These are phyloP conservation scores for Incumbomyces lentus DNA, from an alignment of 2,329 filamentous ascomycete species.

Conservation along the genomic window DNA sequence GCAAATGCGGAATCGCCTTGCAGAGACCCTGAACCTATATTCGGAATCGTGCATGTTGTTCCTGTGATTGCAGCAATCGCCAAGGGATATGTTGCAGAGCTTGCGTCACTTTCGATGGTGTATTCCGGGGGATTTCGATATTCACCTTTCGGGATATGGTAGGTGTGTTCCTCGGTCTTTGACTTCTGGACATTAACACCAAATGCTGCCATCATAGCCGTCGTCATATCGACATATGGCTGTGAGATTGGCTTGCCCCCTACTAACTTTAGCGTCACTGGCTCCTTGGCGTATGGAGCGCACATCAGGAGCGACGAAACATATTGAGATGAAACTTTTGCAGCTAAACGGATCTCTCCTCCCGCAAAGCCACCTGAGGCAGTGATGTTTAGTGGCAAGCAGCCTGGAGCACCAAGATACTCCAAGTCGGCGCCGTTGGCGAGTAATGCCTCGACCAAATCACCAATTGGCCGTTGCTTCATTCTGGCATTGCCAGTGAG, in stretches of 20 bases:
- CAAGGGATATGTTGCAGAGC: constrained; percentile 91
- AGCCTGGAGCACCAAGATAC: constrained; percentile 73
- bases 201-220: constrained; percentile 92
- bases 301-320: constrained; percentile 96
- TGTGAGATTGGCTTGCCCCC: constrained; percentile 98
- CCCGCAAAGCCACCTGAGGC: constrained; percentile 76
- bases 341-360: constrained; percentile 80
- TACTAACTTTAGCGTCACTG: constrained; percentile 78
- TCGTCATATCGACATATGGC: constrained; percentile 97
- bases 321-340: constrained; percentile 97
- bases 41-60: constrained; percentile 89
- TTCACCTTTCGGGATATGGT: constrained; percentile 75
- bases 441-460: constrained; percentile 79
- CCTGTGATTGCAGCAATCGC: constrained; percentile 92
- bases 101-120: constrained; percentile 90
- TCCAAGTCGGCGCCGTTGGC: constrained; percentile 79
- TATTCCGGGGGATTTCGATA: constrained; percentile 83
- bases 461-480: constrained; percentile 89
- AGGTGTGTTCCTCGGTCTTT: constrained; percentile 71
- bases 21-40: constrained; percentile 83
- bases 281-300: constrained; percentile 88
- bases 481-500: constrained; percentile 91
- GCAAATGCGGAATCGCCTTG: constrained; percentile 95
- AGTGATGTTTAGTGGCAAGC: constrained; percentile 71
- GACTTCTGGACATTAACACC: constrained; percentile 73